A percentile compares a stretch with the other conserved stretches of the same genome.
These are phyloP conservation scores for Acanthamoeba lenticulata DNA, from an alignment of 208 protist species.

Conservation along the genomic window DNA sequence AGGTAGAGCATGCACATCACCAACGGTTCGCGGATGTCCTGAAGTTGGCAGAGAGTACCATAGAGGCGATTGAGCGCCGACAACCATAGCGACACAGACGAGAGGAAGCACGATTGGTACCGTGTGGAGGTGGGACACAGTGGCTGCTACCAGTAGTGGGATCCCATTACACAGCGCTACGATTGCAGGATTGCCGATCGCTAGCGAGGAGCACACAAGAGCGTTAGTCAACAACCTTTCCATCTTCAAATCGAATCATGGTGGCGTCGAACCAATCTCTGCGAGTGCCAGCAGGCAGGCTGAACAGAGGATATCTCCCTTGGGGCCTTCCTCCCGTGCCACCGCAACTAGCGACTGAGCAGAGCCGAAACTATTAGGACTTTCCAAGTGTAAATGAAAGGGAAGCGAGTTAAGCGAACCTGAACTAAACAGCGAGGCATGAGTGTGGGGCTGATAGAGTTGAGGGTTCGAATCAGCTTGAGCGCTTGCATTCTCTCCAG, in stretches of 20 bases:
- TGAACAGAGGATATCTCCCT: background rate
- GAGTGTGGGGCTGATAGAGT: background rate
- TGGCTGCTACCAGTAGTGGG: background rate
- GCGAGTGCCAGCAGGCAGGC: background rate
- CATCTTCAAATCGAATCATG: too few species aligned
- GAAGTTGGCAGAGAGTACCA: background rate
- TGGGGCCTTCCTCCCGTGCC: background rate
- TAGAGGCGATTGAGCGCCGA: background rate
- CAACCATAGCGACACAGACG: background rate
- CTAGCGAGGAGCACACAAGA: too few species aligned
- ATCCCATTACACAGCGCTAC: slow-evolving; percentile 58
- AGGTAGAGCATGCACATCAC: slow-evolving; percentile 55
- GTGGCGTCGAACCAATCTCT: background rate
- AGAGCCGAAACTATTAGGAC: background rate
- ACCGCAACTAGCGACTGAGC: background rate
- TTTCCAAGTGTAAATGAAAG: background rate
- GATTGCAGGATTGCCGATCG: background rate
- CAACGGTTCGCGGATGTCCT: slow-evolving; percentile 29
- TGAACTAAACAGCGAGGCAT: slow-evolving; percentile 59
- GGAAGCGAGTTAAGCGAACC: background rate
- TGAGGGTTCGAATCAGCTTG: background rate
- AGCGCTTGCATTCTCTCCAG: slow-evolving; percentile 21
- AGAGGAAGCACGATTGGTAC: background rate
- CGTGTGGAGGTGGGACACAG: slow-evolving; percentile 29
- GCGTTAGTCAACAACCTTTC: too few species aligned